Evolutionary conservation across 2,329 filamentous ascomycete genomes (phyloP), one percentile per base, ranked within the genome.

Genomic region (Xylariaceae sp.): DNA sequence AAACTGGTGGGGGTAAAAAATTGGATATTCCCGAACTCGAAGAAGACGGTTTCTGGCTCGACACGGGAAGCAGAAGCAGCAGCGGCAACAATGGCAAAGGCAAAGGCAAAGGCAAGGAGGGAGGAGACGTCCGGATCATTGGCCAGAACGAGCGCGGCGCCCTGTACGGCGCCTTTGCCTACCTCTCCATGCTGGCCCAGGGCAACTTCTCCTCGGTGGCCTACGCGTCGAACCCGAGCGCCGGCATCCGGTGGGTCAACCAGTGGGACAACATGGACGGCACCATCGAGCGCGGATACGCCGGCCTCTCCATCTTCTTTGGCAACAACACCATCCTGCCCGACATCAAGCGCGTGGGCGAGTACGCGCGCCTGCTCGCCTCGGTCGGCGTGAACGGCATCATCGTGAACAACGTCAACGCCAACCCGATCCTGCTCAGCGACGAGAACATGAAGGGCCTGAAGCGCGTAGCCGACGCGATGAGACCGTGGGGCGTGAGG

Each of bases 201-300:
- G 56, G 50, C 3, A 57, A 59, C 41, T 55, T 58, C 47, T 71
- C 71, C 38, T 65, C 70, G 50, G 70, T 75, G 38, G 67, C 75
- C 9, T 65, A 73, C 14, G 69, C 67, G 6, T 72, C 75, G 63
- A 64, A 74, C 23, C 65, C 68, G 11, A 67, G 65, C 6, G 59
- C 67, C 7, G 55, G 65, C 1, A 60, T 86, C 29, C 70, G 82
- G 47, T 85, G 81, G 82, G 72, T 77, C 0, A 85, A 86, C 52
- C 74, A 86, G 48, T 86, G 82, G 82, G 80, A 86, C 54, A 85
- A 86, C 48, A 64, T 85, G 56, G 73, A 81, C 41, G 73, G 81
- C 9, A 77, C 70, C 28, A 78, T 86, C 31, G 82, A 85, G 56
- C 67, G 81, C 37, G 82, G 82, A 13, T 86, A 82, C 49, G 81